A percentile compares a stretch with the other conserved stretches of the same genome.
These are phyloP conservation scores for Aristolochia contorta DNA, from an alignment of 164 flowering plant genomes.

Conservation along the genomic window DNA sequence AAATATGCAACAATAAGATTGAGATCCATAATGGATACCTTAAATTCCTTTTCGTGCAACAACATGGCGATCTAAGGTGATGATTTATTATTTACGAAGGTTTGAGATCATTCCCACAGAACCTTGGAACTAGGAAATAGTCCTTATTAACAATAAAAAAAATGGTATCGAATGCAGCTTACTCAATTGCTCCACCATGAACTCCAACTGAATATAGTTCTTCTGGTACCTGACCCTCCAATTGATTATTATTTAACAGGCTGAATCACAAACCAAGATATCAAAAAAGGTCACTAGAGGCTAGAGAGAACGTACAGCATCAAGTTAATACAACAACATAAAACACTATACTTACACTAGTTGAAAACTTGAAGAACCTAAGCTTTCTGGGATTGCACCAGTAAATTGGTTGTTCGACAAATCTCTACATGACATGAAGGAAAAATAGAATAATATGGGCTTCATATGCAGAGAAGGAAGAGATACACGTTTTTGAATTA, in stretches of 20 bases:
- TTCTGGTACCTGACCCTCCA: slow-evolving; percentile 88
- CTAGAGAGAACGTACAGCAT: not conserved
- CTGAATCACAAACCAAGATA: slow-evolving; percentile 24
- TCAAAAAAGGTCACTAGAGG: too few relatives aligned
- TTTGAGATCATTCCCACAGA: too few relatives aligned
- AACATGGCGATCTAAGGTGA: too few relatives aligned
- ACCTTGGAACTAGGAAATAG: too few relatives aligned
- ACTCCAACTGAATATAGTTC: slow-evolving; percentile 81
- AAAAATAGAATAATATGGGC: not conserved
- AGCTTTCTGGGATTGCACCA: slow-evolving; percentile 78
- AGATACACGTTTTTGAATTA: too few relatives aligned
- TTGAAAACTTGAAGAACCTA: slow-evolving; percentile 59
- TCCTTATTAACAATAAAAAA: not conserved
- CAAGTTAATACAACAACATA: not conserved
- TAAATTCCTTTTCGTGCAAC: too few relatives aligned
- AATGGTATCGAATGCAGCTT: slow-evolving; percentile 18
- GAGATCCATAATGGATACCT: too few relatives aligned
- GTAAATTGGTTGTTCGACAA: slow-evolving; percentile 69
- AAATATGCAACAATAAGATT: too few relatives aligned
- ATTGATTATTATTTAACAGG: slow-evolving; percentile 59
- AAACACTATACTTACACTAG: slow-evolving; percentile 61
- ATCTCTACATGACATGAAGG: slow-evolving; percentile 45
- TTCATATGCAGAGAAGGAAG: too few relatives aligned
- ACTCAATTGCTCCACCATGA: slow-evolving; percentile 97
- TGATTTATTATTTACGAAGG: too few relatives aligned